A percentile compares a stretch with the other conserved stretches of the same genome.
Evolutionary conservation across 2,329 filamentous ascomycete species (phyloP).

Genomic region (Diplocarpon mali): DNA sequence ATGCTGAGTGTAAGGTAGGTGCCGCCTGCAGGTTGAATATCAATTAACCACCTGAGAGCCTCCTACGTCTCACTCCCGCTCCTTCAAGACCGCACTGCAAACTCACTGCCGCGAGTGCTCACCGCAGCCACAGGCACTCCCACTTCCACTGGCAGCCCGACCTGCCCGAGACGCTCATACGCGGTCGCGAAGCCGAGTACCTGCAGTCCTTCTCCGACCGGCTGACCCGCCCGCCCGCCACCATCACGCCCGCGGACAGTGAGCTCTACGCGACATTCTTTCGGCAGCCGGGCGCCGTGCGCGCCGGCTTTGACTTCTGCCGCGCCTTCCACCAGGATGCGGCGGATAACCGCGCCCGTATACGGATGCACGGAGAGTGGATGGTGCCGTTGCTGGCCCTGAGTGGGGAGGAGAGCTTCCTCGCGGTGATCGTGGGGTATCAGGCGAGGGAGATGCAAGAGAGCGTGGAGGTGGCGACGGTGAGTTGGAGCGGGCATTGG

Average conservation of each 20-base stretch:
- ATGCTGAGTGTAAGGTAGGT: too few species aligned
- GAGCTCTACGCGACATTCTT: background rate
- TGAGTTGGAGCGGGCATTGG: slow-evolving; percentile 1
- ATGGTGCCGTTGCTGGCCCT: background rate
- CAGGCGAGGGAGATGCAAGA: slow-evolving; percentile 2
- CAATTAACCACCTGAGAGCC: too few species aligned
- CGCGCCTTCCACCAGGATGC: slow-evolving; percentile 4
- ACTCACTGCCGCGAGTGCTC: too few species aligned
- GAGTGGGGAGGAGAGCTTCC: slow-evolving; percentile 1
- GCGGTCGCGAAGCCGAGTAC: background rate
- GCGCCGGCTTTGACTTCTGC: slow-evolving; percentile 1
- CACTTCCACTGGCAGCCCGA: slow-evolving; percentile 1
- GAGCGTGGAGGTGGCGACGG: slow-evolving; percentile 1
- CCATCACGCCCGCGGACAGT: background rate
- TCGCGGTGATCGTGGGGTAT: background rate
- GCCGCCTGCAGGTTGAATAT: too few species aligned
- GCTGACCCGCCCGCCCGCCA: background rate
- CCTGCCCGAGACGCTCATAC: slow-evolving; percentile 1
- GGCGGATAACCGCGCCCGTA: background rate
- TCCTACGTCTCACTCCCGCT: too few species aligned
- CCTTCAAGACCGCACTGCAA: too few species aligned
- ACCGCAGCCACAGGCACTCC: too few species aligned
- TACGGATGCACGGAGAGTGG: background rate
- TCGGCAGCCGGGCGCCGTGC: slow-evolving; percentile 1
- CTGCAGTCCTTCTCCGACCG: slow-evolving; percentile 6